A percentile compares a stretch with the other conserved stretches of the same genome.
These are phyloP conservation scores for Mucor saturninus DNA, from an alignment of 371 early-diverging fungal genomes.

Conservation along the genomic window DNA sequence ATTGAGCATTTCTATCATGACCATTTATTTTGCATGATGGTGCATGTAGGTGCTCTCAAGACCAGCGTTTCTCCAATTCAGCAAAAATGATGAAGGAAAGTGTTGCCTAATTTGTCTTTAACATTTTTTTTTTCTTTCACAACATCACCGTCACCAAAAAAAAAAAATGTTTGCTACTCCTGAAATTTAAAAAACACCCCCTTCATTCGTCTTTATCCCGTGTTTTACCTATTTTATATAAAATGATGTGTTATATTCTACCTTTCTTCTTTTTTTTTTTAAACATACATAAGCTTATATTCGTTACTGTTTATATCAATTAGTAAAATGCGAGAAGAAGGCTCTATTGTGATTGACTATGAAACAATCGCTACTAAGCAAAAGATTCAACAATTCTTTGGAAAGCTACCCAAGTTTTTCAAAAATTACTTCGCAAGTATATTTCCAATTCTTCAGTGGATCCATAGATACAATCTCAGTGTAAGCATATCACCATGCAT, in stretches of 20 bases:
- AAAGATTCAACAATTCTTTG: background rate
- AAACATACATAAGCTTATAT: background rate
- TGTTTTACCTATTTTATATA: slow-evolving; percentile 1
- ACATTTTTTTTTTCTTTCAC: background rate
- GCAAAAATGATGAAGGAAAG: background rate
- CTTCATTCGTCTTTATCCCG: background rate
- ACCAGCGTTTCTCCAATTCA: background rate
- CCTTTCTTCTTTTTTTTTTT: background rate
- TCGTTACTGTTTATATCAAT: background rate
- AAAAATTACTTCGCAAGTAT: slow-evolving; percentile 11
- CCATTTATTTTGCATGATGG: background rate
- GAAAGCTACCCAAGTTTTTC: slow-evolving; percentile 2
- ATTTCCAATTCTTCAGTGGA: slow-evolving; percentile 33
- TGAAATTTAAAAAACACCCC: background rate
- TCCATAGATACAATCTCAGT: slow-evolving; percentile 34
- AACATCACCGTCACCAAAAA: background rate
- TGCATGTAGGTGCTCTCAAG: background rate
- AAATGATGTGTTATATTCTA: background rate
- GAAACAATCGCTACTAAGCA: slow-evolving; percentile 2
- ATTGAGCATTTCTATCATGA: background rate
- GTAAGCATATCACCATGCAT: slow-evolving; percentile 16
- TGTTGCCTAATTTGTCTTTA: slow-evolving; percentile 1
- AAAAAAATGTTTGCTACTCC: background rate
- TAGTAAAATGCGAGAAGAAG: slow-evolving; percentile 6
- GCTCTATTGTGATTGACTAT: slow-evolving; percentile 16